Evolutionary conservation across 352 stramenopile species (phyloP).

Genomic region (Phytophthora crassamura): DNA sequence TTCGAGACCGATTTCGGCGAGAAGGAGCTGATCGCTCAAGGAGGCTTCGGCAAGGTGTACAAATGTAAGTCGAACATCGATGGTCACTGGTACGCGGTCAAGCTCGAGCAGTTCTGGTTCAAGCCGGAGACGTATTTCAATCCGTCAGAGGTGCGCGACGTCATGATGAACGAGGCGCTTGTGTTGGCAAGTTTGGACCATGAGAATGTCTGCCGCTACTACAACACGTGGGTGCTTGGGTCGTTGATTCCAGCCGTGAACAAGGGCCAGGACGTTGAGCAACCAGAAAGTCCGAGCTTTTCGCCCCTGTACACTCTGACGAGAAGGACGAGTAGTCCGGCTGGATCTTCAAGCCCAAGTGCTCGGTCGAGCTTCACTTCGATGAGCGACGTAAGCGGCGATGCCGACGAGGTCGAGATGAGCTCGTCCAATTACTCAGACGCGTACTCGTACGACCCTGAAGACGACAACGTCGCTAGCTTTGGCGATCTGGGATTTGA

Average conservation of each 20-base stretch:
- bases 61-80: conserved; percentile 80
- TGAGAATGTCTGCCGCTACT: conserved; percentile 96
- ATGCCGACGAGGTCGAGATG: conserved; percentile 39
- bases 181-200: conserved; percentile 93
- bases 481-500: conserved; percentile 72
- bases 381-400: conserved; percentile 8
- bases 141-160: conserved; percentile 83
- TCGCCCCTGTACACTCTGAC: conserved; percentile 24
- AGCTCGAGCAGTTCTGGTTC: conserved; percentile 86
- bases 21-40: conserved; percentile 71
- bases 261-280: conserved; percentile 30
- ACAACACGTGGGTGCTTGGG: conserved; percentile 81
- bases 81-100: conserved; percentile 80
- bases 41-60: conserved; percentile 81
- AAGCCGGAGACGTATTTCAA: conserved; percentile 85
- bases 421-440: conserved; percentile 32
- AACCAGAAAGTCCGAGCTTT: conserved; percentile 30
- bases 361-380: conserved; percentile 23
- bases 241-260: conserved; percentile 68
- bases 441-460: conserved; percentile 28
- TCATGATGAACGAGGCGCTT: conserved; percentile 93
- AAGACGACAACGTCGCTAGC: conserved; percentile 35
- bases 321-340: conserved; percentile 29
- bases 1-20: conserved; percentile 84
- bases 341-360: conserved; percentile 19